Percentiles rank a stretch among this genome's conserved stretches.
These are phyloP conservation scores for Penicillium robsamsonii DNA, from an alignment of 495 filamentous ascomycete genomes.

Conservation along the genomic window DNA sequence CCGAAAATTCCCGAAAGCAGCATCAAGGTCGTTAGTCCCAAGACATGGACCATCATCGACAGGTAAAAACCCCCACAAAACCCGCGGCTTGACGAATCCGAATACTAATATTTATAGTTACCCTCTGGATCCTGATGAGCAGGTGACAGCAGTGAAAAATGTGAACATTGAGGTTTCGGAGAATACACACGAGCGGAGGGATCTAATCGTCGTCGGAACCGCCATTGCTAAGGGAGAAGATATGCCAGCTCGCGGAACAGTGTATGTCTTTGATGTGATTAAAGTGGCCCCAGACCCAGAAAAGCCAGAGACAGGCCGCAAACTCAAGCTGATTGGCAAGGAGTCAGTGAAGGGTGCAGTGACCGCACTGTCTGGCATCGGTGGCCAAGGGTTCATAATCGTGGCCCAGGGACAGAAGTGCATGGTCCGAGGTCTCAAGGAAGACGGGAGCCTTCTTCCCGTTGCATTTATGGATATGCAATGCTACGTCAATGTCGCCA, in stretches of 20 bases:
- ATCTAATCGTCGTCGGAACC: constrained; percentile 81
- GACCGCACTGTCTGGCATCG: constrained; percentile 79
- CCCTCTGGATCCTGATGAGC: constrained; percentile 66
- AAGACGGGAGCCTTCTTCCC: constrained; percentile 85
- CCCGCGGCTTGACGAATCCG: background rate
- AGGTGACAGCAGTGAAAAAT: constrained; percentile 74
- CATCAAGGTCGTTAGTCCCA: constrained; percentile 71
- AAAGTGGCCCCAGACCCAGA: constrained; percentile 86
- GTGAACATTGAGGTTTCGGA: constrained; percentile 88
- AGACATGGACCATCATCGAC: constrained; percentile 75
- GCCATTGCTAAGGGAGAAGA: constrained; percentile 84
- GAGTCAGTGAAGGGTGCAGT: constrained; percentile 95
- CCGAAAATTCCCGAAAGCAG: constrained; percentile 65
- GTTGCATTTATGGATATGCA: constrained; percentile 99
- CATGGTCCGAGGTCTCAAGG: constrained; percentile 93
- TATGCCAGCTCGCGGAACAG: constrained; percentile 72
- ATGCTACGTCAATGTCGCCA: constrained; percentile 79
- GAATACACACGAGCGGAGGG: constrained; percentile 76
- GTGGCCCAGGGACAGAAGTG: constrained; percentile 94
- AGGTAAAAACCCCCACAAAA: constrained; percentile 38
- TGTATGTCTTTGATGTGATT: constrained; percentile 91
- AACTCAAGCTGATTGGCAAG: constrained; percentile 78
- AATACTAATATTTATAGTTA: constrained; percentile 29
- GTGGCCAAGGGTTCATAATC: constrained; percentile 89
- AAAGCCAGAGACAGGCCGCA: constrained; percentile 76